These are phyloP conservation scores for Lolium rigidum DNA, from an alignment of 176 grass and related monocot species.

Conservation along the genomic window DNA sequence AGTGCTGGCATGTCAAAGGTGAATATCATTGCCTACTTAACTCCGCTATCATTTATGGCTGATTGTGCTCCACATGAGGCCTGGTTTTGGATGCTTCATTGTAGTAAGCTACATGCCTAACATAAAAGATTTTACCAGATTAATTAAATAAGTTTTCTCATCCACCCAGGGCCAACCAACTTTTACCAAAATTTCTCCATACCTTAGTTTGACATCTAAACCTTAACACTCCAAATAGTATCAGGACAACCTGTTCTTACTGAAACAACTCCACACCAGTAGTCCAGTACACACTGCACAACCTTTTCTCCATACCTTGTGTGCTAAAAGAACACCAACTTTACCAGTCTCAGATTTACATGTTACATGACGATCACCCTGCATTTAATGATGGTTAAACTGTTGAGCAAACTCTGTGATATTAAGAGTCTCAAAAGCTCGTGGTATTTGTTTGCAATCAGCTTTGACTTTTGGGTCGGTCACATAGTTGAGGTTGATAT, in stretches of 20 bases:
- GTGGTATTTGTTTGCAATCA: background rate
- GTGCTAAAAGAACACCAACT: background rate
- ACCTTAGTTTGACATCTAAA: background rate
- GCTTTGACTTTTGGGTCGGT: slow-evolving; percentile 5
- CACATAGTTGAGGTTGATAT: slow-evolving; percentile 25
- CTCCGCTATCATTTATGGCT: slow-evolving; percentile 20
- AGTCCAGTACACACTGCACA: background rate
- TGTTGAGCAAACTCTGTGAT: background rate
- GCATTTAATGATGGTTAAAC: slow-evolving; percentile 21
- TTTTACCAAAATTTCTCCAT: slow-evolving; percentile 10
- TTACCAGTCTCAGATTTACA: background rate
- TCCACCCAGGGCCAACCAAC: background rate
- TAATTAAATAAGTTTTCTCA: background rate
- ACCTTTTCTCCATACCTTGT: too few relatives aligned
- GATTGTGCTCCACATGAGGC: slow-evolving; percentile 20
- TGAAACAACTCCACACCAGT: background rate
- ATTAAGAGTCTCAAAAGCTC: slow-evolving; percentile 13
- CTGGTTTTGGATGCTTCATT: background rate
- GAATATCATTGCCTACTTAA: slow-evolving; percentile 44
- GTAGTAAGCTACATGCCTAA: background rate
- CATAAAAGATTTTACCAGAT: background rate
- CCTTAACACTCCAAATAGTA: background rate
- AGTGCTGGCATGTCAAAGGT: slow-evolving; percentile 86
- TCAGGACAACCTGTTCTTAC: background rate
- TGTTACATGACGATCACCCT: background rate